A percentile compares a stretch with the other conserved stretches of the same genome.
phyloP scores from a whole-genome alignment of 2,329 filamentous ascomycete species.

The Alternaria longipes region DNA sequence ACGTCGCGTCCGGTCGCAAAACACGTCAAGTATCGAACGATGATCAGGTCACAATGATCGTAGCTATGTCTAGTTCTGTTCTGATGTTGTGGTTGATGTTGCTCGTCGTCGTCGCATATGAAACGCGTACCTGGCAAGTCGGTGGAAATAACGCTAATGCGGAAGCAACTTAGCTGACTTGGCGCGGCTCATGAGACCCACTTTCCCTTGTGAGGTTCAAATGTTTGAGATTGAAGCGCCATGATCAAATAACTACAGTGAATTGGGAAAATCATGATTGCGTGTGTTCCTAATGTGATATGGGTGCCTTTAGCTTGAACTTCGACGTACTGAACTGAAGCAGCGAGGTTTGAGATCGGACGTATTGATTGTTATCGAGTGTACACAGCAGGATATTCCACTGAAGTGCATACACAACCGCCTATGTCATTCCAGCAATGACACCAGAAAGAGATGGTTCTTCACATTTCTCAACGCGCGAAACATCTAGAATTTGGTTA shows the following conservation, averaged over 20 bases:
- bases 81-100: constrained; percentile 21
- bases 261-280: background rate
- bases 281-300: background rate
- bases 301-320: fast-evolving
- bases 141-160: constrained; percentile 8
- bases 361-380: background rate
- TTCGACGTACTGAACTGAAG: background rate
- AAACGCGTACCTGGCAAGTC: constrained; percentile 31
- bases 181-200: constrained; percentile 18
- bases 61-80: background rate
- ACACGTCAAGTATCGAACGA: background rate
- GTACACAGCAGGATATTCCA: background rate
- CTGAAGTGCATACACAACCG: background rate
- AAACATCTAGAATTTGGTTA: background rate
- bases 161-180: constrained; percentile 8
- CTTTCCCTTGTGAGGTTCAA: constrained; percentile 24
- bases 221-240: background rate
- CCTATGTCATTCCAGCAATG: fast-evolving
- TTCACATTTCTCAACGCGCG: background rate
- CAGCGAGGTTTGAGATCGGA: background rate
- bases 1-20: background rate
- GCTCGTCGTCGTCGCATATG: constrained; percentile 17
- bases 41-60: background rate
- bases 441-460: background rate
- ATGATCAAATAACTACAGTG: background rate